Conservation (phyloP, 176 grass and related monocot species). For the Avena atlantica region DNA sequence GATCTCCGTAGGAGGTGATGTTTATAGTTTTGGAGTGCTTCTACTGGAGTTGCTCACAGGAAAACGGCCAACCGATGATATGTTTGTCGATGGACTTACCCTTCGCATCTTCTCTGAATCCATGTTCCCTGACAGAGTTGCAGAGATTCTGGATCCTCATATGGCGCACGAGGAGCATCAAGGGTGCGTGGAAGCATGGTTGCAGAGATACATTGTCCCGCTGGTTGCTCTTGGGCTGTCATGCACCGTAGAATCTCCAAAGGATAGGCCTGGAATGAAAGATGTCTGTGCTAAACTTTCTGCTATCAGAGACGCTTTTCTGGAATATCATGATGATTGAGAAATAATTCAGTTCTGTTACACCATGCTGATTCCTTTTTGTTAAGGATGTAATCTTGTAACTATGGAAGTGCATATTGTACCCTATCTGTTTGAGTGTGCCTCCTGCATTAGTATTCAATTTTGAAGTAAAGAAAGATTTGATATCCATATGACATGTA, state of each 20-base stretch:
- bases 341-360: too few species aligned
- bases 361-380: too few species aligned
- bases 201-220: conserved; percentile 20
- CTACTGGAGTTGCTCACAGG: conserved; percentile 38
- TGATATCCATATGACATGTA: neutral
- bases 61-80: conserved; percentile 13
- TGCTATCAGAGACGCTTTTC: conserved; percentile 29
- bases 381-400: neutral
- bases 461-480: neutral
- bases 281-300: conserved; percentile 37
- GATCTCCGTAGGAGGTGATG: conserved; percentile 31
- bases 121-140: conserved; percentile 43
- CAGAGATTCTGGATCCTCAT: conserved; percentile 36
- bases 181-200: neutral
- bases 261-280: conserved; percentile 41
- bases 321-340: neutral
- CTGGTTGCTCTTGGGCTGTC: conserved; percentile 37
- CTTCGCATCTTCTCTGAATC: conserved; percentile 21
- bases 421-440: neutral
- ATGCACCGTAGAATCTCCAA: conserved; percentile 37
- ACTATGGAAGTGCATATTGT: neutral
- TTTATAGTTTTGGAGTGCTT: conserved; percentile 47
- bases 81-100: conserved; percentile 23
- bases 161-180: conserved; percentile 10
- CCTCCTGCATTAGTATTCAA: neutral